A percentile compares a stretch with the other conserved stretches of the same genome.
Evolutionary conservation across 2,329 filamentous ascomycete species (phyloP).

Genomic region (Beauveria rudraprayagi): DNA sequence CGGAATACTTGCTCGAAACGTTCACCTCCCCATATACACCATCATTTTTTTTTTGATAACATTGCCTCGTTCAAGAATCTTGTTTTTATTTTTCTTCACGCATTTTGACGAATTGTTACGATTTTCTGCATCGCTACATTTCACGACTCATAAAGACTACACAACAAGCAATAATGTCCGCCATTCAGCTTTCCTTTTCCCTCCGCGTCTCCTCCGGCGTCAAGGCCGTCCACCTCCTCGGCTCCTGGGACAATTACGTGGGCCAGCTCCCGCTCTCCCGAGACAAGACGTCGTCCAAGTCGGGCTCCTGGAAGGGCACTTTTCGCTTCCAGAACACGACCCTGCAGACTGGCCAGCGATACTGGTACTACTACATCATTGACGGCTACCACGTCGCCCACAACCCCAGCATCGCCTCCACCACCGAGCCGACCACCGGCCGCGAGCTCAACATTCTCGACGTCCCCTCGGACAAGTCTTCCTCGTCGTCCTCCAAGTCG

Average conservation of each 20-base stretch:
- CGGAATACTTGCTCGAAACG: slow-evolving; percentile 47
- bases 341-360: slow-evolving; percentile 80
- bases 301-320: slow-evolving; percentile 88
- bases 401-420: slow-evolving; percentile 83
- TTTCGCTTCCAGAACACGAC: slow-evolving; percentile 90
- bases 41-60: slow-evolving; percentile 13
- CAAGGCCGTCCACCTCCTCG: slow-evolving; percentile 95
- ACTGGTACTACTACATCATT: slow-evolving; percentile 99
- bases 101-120: slow-evolving; percentile 1
- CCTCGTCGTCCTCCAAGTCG: slow-evolving; percentile 36
- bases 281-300: slow-evolving; percentile 74
- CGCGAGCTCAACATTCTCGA: slow-evolving; percentile 97
- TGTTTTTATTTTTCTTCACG: neutral
- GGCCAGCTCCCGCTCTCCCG: slow-evolving; percentile 91
- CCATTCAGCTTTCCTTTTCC: slow-evolving; percentile 90
- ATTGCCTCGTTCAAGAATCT: slow-evolving; percentile 5
- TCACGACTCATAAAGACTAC: slow-evolving; percentile 12
- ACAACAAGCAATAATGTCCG: slow-evolving; percentile 56
- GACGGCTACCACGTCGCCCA: slow-evolving; percentile 97
- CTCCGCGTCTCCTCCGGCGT: slow-evolving; percentile 93
- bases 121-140: slow-evolving; percentile 23
- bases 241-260: slow-evolving; percentile 96
- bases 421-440: slow-evolving; percentile 91
- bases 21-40: slow-evolving; percentile 25
- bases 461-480: slow-evolving; percentile 51